These are phyloP conservation scores for Yarrowia sp. DNA, from an alignment of 805 yeast genomes.

Conservation along the genomic window DNA sequence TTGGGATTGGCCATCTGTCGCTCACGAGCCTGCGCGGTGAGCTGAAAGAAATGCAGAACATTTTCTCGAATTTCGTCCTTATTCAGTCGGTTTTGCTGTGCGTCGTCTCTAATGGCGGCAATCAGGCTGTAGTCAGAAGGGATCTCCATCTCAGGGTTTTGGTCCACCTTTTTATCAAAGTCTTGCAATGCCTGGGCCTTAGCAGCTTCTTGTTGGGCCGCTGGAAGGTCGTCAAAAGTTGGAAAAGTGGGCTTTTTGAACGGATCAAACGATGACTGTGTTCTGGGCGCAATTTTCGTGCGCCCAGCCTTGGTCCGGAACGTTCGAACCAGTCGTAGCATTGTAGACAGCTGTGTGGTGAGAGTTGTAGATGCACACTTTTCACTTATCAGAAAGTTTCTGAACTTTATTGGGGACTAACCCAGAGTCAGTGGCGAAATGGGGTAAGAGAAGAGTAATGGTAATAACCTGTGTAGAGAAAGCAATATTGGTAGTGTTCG, in stretches of 20 bases:
- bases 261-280: slow-evolving; percentile 3
- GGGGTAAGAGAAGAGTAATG: not conserved
- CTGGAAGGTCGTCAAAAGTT: slow-evolving; percentile 4
- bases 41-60: not conserved
- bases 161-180: not conserved
- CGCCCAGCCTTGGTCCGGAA: slow-evolving; percentile 6
- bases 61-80: not conserved
- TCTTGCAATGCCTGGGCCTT: not conserved
- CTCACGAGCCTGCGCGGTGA: not conserved
- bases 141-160: not conserved
- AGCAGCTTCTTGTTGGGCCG: not conserved
- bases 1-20: not conserved
- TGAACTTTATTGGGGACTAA: not conserved
- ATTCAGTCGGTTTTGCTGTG: not conserved
- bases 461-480: too few species aligned
- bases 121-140: slow-evolving; percentile 10
- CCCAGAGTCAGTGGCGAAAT: not conserved
- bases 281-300: not conserved
- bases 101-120: not conserved
- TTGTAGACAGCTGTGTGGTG: not conserved
- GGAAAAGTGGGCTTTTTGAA: not conserved
- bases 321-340: slow-evolving; percentile 14
- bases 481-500: too few species aligned
- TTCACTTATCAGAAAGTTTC: slow-evolving; percentile 15
- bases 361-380: not conserved